Base-by-base conservation (phyloP, 257 asterid species). In the Mitragyna speciosa region DNA sequence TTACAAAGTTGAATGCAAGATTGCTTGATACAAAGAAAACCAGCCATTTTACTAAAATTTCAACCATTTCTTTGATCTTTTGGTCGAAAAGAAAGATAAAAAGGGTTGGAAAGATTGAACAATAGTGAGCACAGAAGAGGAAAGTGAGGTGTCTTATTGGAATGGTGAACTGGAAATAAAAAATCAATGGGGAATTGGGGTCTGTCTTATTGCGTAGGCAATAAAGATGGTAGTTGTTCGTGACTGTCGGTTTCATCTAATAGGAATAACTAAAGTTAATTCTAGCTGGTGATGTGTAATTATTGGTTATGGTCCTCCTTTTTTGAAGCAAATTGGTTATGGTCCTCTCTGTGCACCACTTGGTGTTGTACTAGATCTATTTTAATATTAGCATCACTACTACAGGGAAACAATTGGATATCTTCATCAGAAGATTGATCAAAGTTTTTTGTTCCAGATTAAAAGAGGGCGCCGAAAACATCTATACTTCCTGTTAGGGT, bases 211-310 rank as follows among this genome's bases (percentile, higher is more conserved):
- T 85, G 88, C 64, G 86, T 80, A 84, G 80, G 83, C 78, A 87
- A 81, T 91, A 87, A 92, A 89, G 87, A 75, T 0, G 92, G 97
- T 93, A 41, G 97, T 89, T 93, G 97, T 71, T 78, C 93, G 85
- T 89, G 79, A 89, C 86, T 89, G 89, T 80, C 26, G 15, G 81
- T 51, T 81, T 80, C 56, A 70, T 84, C 70, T 75, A 73, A 17
- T 66, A 79, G 70, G 81, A 30, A 63, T 69, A 71, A 61, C 41
- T 11, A 30, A 70, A 70, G 47, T 48, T 64, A 72, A 54, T 47
- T 67, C 45, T 65, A 41, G 83, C 80, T 19, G 39, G 80, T 77
- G 77, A 33, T 36, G 56, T 15, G 71, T 59, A 83, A 72, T 81
- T 49, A 79, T 64, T 83, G 63, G 83, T 76, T 30, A 78, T 69